Evolutionary conservation across 441 rosid species (phyloP).

Genomic region (Pelargonium myrrhifolium): DNA sequence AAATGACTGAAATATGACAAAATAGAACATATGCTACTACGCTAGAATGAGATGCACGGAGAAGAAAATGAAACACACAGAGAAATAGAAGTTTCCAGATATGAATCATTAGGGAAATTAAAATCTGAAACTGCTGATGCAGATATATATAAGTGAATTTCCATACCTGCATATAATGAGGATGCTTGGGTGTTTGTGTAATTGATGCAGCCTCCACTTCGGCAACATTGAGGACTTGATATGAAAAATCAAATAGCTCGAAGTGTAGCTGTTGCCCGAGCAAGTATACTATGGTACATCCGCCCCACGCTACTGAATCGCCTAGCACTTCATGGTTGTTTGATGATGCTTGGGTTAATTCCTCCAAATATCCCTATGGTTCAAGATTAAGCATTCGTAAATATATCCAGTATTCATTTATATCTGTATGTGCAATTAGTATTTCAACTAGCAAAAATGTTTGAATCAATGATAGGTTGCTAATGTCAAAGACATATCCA

Average conservation of each 20-base stretch:
- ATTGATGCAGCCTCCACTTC: slow-evolving; percentile 82
- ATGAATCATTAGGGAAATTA: background rate
- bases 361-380: slow-evolving; percentile 81
- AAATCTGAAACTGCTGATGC: background rate
- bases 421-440: background rate
- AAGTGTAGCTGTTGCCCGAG: slow-evolving; percentile 99
- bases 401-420: background rate
- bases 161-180: slow-evolving; percentile 62
- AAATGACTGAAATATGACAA: no score
- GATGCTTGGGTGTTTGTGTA: slow-evolving; percentile 46
- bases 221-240: slow-evolving; percentile 93
- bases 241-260: slow-evolving; percentile 92
- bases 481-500: background rate
- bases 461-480: background rate
- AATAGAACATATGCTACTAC: no score
- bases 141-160: slow-evolving; percentile 8
- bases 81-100: background rate
- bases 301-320: slow-evolving; percentile 98
- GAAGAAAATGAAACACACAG: background rate
- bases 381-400: slow-evolving; percentile 14
- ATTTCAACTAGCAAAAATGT: background rate
- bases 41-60: background rate
- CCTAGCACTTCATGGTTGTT: slow-evolving; percentile 66
- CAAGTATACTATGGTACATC: slow-evolving; percentile 90
- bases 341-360: slow-evolving; percentile 42